A percentile compares a stretch with the other conserved stretches of the same genome.
Conservation (phyloP, 1,284 basidiomycete genomes). For the Cyathus olla region DNA sequence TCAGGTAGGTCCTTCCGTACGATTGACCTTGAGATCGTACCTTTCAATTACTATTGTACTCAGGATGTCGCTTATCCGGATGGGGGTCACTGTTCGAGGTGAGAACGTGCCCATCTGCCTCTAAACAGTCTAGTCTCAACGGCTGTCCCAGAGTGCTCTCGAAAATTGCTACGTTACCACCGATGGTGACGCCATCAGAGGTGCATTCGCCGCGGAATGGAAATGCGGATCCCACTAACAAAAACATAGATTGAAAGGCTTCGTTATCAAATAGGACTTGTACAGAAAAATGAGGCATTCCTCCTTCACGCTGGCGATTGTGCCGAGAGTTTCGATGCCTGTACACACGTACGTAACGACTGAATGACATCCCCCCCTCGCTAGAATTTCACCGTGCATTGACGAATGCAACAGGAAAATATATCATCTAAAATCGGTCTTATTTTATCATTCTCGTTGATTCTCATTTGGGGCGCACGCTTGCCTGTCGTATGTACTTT, state of each 20-base stretch:
- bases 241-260: constrained; percentile 87
- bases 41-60: neutral
- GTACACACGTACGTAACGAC: constrained; percentile 75
- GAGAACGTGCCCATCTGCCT: constrained; percentile 10
- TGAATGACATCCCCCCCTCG: neutral
- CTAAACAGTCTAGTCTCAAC: constrained; percentile 3
- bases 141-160: constrained; percentile 68
- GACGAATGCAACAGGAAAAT: constrained; percentile 72
- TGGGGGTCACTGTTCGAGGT: constrained; percentile 58
- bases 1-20: constrained; percentile 55
- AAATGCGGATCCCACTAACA: constrained; percentile 6
- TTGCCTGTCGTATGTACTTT: constrained; percentile 80
- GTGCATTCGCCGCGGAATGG: constrained; percentile 53
- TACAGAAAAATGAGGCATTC: constrained; percentile 92
- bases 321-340: constrained; percentile 94
- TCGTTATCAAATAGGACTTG: constrained; percentile 81
- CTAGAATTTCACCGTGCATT: neutral
- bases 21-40: constrained; percentile 42
- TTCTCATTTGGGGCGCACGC: constrained; percentile 94
- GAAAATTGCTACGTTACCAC: constrained; percentile 84
- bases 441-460: constrained; percentile 94
- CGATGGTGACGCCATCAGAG: constrained; percentile 91
- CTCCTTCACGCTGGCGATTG: constrained; percentile 98
- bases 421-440: constrained; percentile 96
- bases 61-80: constrained; percentile 70